phyloP scores from a whole-genome alignment of 352 stramenopile species.

The Globisporangium mamillatum region DNA sequence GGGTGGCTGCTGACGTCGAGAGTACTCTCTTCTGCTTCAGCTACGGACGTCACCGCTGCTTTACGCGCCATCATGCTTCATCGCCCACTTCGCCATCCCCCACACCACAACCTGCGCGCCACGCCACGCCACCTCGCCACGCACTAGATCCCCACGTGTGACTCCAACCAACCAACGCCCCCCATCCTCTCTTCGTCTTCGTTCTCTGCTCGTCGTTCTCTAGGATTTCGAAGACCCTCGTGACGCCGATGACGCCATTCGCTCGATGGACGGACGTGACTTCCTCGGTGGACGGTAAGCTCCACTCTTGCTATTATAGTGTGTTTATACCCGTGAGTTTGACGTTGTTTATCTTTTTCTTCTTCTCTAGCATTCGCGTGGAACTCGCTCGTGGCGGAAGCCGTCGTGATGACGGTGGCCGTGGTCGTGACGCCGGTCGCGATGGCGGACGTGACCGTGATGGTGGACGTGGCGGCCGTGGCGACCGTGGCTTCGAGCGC shows the following conservation, averaged over 20 bases:
- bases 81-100: constrained; percentile 23
- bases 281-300: constrained; percentile 80
- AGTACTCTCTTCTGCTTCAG: background rate
- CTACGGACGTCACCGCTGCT: background rate
- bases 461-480: constrained; percentile 27
- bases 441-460: constrained; percentile 32
- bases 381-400: constrained; percentile 75
- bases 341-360: constrained; percentile 1
- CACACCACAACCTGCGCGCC: constrained; percentile 7
- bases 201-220: constrained; percentile 46
- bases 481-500: constrained; percentile 57
- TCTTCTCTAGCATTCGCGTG: constrained; percentile 60
- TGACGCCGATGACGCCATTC: constrained; percentile 84
- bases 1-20: background rate
- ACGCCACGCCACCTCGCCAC: constrained; percentile 10
- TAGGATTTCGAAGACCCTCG: constrained; percentile 90
- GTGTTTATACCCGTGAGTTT: background rate
- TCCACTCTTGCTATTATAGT: background rate
- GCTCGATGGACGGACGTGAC: constrained; percentile 82
- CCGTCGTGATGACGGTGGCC: constrained; percentile 53
- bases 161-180: constrained; percentile 39
- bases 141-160: constrained; percentile 26
- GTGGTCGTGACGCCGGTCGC: constrained; percentile 33
- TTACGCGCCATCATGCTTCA: constrained; percentile 6
- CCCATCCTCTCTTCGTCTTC: constrained; percentile 41